Evolutionary conservation across 2,329 filamentous ascomycete species (phyloP).

Genomic region (Xylariaceae sp.): DNA sequence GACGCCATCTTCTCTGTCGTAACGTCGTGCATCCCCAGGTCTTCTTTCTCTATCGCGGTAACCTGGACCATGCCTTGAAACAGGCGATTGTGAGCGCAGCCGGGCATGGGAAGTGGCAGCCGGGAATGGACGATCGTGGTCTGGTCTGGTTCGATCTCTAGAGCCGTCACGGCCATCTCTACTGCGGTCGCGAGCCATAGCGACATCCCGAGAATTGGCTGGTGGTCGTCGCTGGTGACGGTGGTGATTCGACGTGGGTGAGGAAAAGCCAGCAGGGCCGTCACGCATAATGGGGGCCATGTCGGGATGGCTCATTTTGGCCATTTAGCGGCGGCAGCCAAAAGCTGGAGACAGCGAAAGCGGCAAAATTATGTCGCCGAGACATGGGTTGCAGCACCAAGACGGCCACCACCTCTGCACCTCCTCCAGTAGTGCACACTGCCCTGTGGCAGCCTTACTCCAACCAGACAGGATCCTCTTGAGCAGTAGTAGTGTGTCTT

Average conservation of each 20-base stretch:
- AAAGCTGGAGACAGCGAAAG: slow-evolving; percentile 11
- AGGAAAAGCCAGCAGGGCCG: slow-evolving; percentile 15
- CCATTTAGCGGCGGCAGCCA: slow-evolving; percentile 3
- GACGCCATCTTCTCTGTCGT: slow-evolving; percentile 29
- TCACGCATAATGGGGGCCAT: slow-evolving; percentile 17
- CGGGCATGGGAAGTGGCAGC: slow-evolving; percentile 15
- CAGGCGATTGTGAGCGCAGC: slow-evolving; percentile 20
- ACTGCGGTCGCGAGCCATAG: slow-evolving; percentile 38
- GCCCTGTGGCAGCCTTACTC: too few relatives aligned
- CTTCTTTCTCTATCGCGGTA: slow-evolving; percentile 20
- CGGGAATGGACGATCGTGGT: slow-evolving; percentile 20
- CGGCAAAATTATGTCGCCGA: slow-evolving; percentile 26
- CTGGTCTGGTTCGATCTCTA: slow-evolving; percentile 31
- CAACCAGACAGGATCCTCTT: too few relatives aligned
- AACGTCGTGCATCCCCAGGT: slow-evolving; percentile 19
- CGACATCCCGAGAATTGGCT: slow-evolving; percentile 31
- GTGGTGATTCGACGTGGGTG: slow-evolving; percentile 3
- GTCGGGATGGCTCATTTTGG: slow-evolving; percentile 23
- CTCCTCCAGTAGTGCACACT: too few relatives aligned
- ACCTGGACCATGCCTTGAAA: slow-evolving; percentile 17
- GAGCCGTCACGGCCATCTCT: slow-evolving; percentile 29
- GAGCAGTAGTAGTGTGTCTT: too few relatives aligned
- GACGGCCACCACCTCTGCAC: neutral
- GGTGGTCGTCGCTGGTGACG: slow-evolving; percentile 10
- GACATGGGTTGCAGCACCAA: slow-evolving; percentile 21